Evolutionary conservation across 1,139 yeast species (phyloP), one percentile per base, ranked within the genome.

Genomic region (Suhomyces maxii): DNA sequence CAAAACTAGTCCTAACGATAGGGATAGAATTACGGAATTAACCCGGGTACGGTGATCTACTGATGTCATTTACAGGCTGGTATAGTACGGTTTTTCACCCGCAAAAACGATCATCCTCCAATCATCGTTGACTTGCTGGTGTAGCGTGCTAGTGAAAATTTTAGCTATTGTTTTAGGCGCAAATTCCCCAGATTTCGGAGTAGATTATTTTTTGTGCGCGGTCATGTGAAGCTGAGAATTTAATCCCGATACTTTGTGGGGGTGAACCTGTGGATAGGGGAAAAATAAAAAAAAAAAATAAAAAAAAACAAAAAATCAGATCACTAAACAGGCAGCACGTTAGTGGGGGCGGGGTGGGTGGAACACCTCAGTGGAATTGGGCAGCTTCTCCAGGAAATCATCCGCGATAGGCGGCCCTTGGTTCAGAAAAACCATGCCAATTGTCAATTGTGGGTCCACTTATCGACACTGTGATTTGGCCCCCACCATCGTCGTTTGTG

Each of bases 101-200:
- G 39, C 39, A 25, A 28, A 9, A 28, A 28, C 9, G 33, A 25
- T 26, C 7, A 7, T 31, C 40, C 40, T 30, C 41, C 45, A 37
- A 37, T 37, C 45, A 37, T 23, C 28, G 41, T 9, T 34, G 36
- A 18, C 32, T 39, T 23, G 39, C 39, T 37, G 37, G 36, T 26
- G 23, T 18, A 18, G 23, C 30, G 41, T 28, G 43, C n/a, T 26
- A 33, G 4, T 33, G 37, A 36, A 37, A 40, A 34, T 14, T 37
- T 44, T 41, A n/a, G 36, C 28, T 37, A 33, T 41, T 35, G 31
- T 44, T 38, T 26, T 14, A 13, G 8, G 45, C 37, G 30, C 31
- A 36, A 18, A 45, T 53, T 53, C 58, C 58, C 58, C 58, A 55
- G 58, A 54, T 55, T 55, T 55, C 58, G 58, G 58, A 55, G 56